Evolutionary conservation across 129 eudicot genomes (phyloP).

Genomic region (Pulicaria dysenterica): DNA sequence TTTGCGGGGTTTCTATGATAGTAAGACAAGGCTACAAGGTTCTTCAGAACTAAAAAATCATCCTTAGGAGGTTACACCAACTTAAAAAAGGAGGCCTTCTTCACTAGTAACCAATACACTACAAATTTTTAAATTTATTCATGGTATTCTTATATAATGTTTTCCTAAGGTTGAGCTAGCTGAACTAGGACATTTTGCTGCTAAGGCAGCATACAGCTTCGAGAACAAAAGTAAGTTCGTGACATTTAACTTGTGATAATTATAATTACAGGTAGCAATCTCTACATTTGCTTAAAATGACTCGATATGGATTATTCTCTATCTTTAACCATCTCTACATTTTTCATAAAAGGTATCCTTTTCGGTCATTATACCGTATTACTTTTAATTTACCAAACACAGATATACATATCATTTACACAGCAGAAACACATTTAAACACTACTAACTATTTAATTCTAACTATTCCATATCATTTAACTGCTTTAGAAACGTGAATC

Average conservation of each 20-base stretch:
- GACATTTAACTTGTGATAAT: conserved; percentile 6
- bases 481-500: not conserved
- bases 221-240: not conserved
- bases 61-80: too few species aligned
- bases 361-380: not conserved
- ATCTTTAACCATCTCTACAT: not conserved
- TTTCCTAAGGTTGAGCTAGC: too few species aligned
- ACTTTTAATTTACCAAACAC: not conserved
- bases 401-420: too few species aligned
- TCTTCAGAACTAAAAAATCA: too few species aligned
- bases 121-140: too few species aligned
- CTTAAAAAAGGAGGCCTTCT: too few species aligned
- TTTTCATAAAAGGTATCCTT: not conserved
- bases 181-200: too few species aligned
- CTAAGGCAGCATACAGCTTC: too few species aligned
- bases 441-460: not conserved
- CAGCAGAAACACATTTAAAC: not conserved
- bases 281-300: not conserved
- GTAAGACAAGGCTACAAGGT: too few species aligned
- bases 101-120: too few species aligned
- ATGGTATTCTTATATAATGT: too few species aligned
- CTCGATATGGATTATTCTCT: not conserved
- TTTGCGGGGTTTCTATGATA: too few species aligned
- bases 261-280: not conserved
- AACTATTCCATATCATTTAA: not conserved